phyloP scores from a whole-genome alignment of 2,329 filamentous ascomycete species.

The Cytospora mali region DNA sequence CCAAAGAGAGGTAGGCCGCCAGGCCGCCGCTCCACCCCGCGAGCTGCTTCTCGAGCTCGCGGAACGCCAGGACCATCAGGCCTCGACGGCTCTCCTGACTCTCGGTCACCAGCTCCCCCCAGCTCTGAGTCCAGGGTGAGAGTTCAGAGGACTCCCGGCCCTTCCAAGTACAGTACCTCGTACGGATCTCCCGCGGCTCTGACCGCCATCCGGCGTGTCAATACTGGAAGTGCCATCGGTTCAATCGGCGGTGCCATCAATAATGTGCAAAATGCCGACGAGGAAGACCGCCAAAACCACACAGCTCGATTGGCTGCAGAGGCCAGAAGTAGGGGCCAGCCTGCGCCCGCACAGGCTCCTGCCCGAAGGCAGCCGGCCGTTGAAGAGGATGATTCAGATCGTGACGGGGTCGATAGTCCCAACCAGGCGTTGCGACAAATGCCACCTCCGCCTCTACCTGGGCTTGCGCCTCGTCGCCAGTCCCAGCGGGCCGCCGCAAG shows the following conservation, averaged over 20 bases:
- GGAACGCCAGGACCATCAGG: conserved; percentile 11
- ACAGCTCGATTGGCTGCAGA: not conserved
- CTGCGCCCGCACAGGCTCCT: not conserved
- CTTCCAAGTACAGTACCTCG: conserved; percentile 34
- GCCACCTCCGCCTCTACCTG: conserved; percentile 5
- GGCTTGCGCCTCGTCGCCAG: not conserved
- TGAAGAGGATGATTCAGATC: not conserved
- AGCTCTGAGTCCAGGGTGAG: conserved; percentile 4
- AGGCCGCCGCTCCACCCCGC: conserved; percentile 1
- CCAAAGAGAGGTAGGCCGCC: conserved; percentile 21
- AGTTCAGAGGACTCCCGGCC: conserved; percentile 22
- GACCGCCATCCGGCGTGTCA: not conserved
- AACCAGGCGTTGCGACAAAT: not conserved
- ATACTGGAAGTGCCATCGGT: not conserved
- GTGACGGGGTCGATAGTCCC: not conserved
- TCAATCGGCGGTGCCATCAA: conserved; percentile 5
- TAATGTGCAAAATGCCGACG: conserved; percentile 2
- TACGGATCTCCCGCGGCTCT: conserved; percentile 34
- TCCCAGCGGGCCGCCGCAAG: not conserved
- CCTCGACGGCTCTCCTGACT: conserved; percentile 9
- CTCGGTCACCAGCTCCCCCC: conserved; percentile 2
- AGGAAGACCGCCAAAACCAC: conserved; percentile 5
- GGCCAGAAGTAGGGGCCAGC: not conserved
- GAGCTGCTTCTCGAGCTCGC: conserved; percentile 8
- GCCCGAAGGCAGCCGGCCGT: not conserved